These are phyloP conservation scores for Saccharomyces hybrid DNA, from an alignment of 1,139 yeast genomes.

Conservation along the genomic window DNA sequence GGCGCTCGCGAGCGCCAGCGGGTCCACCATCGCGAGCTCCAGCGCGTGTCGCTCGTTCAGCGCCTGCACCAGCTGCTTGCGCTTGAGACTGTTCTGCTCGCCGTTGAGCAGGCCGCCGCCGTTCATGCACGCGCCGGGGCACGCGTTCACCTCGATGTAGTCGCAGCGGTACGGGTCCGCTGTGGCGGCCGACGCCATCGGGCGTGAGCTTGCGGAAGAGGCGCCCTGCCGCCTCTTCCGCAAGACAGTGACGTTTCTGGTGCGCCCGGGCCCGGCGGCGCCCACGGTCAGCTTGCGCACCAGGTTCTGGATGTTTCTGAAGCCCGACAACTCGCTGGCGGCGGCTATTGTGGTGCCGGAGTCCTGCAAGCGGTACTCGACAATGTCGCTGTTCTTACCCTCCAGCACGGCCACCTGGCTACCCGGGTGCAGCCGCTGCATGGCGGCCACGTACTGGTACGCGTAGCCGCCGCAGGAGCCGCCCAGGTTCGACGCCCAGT, in stretches of 20 bases:
- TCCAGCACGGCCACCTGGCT: conserved; percentile 29
- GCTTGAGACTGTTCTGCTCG: conserved; percentile 5
- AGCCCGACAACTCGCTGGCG: conserved; percentile 81
- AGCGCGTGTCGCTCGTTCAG: conserved; percentile 3
- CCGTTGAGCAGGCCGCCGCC: conserved; percentile 76
- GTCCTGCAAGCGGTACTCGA: conserved; percentile 51
- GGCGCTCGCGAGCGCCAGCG: conserved; percentile 4
- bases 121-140: conserved; percentile 95
- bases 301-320: conserved; percentile 86
- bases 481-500: conserved; percentile 61
- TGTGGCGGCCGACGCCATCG: background rate
- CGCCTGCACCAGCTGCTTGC: conserved; percentile 8
- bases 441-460: conserved; percentile 44
- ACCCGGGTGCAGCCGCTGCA: conserved; percentile 27
- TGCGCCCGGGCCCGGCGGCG: conserved; percentile 2
- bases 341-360: conserved; percentile 42
- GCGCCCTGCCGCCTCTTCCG: conserved; percentile 9
- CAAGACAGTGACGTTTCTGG: conserved; percentile 12
- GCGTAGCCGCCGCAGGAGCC: conserved; percentile 91
- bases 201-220: background rate
- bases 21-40: conserved; percentile 7
- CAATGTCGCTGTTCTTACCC: conserved; percentile 74
- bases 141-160: conserved; percentile 94
- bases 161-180: conserved; percentile 67
- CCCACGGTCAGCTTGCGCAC: conserved; percentile 63